phyloP scores from a whole-genome alignment of 208 protist genomes.

The Novymonas esmeraldas region DNA sequence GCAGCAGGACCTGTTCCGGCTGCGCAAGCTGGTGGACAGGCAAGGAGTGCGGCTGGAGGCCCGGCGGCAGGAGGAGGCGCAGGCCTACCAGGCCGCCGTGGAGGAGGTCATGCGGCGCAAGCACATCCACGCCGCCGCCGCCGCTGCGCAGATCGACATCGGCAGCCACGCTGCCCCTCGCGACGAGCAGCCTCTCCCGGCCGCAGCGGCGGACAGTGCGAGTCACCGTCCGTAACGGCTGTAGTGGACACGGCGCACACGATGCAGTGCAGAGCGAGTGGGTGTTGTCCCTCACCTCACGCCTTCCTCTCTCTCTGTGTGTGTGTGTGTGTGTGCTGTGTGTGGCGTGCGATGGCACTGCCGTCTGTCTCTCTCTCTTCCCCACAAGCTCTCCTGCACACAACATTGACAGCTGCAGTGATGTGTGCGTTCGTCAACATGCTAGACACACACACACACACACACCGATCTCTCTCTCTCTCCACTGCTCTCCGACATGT shows the following conservation, averaged over 20 bases:
- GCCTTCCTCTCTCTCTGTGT: background rate
- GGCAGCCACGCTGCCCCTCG: background rate
- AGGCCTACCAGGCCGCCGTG: slow-evolving; percentile 64
- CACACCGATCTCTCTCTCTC: too few relatives aligned
- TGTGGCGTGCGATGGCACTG: too few relatives aligned
- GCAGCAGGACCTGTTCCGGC: slow-evolving; percentile 69
- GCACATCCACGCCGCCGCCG: slow-evolving; percentile 35
- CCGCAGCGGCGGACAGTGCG: too few relatives aligned
- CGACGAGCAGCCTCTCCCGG: too few relatives aligned
- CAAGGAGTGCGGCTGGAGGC: slow-evolving; percentile 59
- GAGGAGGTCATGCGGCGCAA: slow-evolving; percentile 69
- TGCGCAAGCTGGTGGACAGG: slow-evolving; percentile 55
- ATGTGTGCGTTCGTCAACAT: too few relatives aligned
- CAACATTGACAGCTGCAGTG: too few relatives aligned
- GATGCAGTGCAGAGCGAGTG: too few relatives aligned
- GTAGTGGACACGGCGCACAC: too few relatives aligned
- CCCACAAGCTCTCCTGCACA: too few relatives aligned
- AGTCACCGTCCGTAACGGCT: too few relatives aligned
- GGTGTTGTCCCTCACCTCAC: background rate
- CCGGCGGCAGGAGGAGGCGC: slow-evolving; percentile 69
- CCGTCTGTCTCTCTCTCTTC: too few relatives aligned
- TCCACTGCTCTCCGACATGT: too few relatives aligned
- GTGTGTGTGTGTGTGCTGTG: background rate
- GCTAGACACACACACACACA: background rate
- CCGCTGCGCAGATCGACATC: slow-evolving; percentile 23